Base-by-base conservation (phyloP, 192 early-diverging fungal species). In the Phycomyces blakesleeanus region DNA sequence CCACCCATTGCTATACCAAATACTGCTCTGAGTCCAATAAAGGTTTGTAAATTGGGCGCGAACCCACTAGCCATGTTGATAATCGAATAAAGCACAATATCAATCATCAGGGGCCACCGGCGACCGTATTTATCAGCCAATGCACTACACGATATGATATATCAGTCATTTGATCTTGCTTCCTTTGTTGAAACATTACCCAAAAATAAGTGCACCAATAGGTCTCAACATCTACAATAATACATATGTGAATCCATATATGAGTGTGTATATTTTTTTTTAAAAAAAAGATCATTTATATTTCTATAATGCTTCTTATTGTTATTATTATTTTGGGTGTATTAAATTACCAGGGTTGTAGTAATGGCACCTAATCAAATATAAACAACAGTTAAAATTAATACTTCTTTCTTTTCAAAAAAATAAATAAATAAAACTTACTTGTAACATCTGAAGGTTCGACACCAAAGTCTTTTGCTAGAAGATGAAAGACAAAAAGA, bases 131-230 rank as follows among this genome's bases (percentile, higher is more conserved):
- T 64, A 66, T 91, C 90, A 0, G 86, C 84, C 14, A 84, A 57
- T 7, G 83, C 63, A 57, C 90, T 67, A 42, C 38, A n/a, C 5
- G n/a, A 7, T 29, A 5, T 18, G 26, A 29, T 2, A 29, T 2
- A 44, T 52, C 12, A 38, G 27, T 22, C 24, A 47, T n/a, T 47
- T 27, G 8, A 3, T 25, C 11, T 18, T 39, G 38, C 5, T n/a
- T 59, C 49, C 57, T 22, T 14, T n/a, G 15, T 34, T 14, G n/a
- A 20, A 49, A 14, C 11, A 38, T 50, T 56, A 56, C 51, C 67
- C 90, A 76, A 91, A 91, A 52, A 87, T 66, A 21, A 89, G 64
- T 1, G 88, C 90, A 12, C 90, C 90, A 41, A 91, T 58, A 18
- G 90, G 85, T 7, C 90, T 81, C 8, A 90, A 70, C 74, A 88